Evolutionary conservation across 2,329 filamentous ascomycete genomes (phyloP), one percentile per base, ranked within the genome.

Genomic region (Didymellaceae sp.): DNA sequence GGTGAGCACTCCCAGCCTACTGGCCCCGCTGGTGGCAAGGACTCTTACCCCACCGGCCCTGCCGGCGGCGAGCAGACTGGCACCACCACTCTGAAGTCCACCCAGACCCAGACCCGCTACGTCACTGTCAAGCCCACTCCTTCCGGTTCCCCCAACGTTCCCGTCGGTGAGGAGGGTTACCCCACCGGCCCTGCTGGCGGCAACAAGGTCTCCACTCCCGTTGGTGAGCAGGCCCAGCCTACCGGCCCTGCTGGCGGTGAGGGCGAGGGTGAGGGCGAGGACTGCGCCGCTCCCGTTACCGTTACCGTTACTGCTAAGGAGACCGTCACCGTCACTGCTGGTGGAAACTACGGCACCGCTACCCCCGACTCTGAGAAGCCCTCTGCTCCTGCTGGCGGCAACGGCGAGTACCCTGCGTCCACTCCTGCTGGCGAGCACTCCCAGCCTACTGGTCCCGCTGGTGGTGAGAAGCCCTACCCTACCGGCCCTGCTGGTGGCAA

Each of bases 291-390:
- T 48, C 65, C 71, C 14, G 64, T 68, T 41, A 74, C 71, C 32
- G 70, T 73, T 33, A 73, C 71, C 22, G 66, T 71, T 26, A 73
- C 71, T 40, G 50, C 59, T 16, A 65, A 71, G 62, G 69, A 73
- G 67, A 74, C 70, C 54, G 68, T 74, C 61, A 67, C 62, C 32
- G 70, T 74, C 49, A 71, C 68, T 43, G 61, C 57, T 54, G 66
- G 59, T 38, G 14, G 58, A 49, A 17, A 45, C 18, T 47, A 14
- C 11, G 35, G 55, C 17, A 43, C 52, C 21, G 44, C 43, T 14
- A 51, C 57, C 35, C 47, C 58, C 22, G 45, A 32, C 14, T 35
- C 42, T 42, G 46, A 34, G 33, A 45, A 54, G 45, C 53, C 52
- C 16, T 55, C 52, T 42, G 40, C 54, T 31, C 48, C 42, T 40